These are phyloP conservation scores for Calonectria hawksworthii DNA, from an alignment of 2,329 filamentous ascomycete species.

Conservation along the genomic window DNA sequence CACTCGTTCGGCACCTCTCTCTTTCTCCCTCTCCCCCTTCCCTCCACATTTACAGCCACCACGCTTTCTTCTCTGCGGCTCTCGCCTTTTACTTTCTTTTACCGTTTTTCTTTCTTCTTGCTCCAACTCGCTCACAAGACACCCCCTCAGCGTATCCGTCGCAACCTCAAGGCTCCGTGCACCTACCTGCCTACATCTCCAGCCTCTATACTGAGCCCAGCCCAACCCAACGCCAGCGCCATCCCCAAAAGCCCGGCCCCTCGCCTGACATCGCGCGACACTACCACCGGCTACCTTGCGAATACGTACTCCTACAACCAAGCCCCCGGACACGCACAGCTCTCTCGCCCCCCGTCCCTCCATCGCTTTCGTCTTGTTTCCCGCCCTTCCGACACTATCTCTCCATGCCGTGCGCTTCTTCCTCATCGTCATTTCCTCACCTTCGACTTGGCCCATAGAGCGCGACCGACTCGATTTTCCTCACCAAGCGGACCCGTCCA, in stretches of 20 bases:
- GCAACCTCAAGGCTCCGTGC: conserved; percentile 10
- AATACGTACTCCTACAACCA: conserved; percentile 28
- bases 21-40: conserved; percentile 7
- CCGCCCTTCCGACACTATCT: conserved; percentile 16
- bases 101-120: neutral
- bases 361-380: conserved; percentile 15
- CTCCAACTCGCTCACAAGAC: conserved; percentile 13
- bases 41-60: conserved; percentile 4
- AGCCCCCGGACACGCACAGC: conserved; percentile 23
- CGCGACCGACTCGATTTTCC: conserved; percentile 13
- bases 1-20: conserved; percentile 4
- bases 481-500: conserved; percentile 14
- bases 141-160: conserved; percentile 7
- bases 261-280: conserved; percentile 31
- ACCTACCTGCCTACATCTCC: conserved; percentile 8
- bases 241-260: conserved; percentile 16
- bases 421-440: conserved; percentile 18
- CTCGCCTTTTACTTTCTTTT: conserved; percentile 3
- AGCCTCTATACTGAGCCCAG: conserved; percentile 24
- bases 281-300: conserved; percentile 25
- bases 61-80: conserved; percentile 2
- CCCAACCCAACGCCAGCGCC: conserved; percentile 25
- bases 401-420: conserved; percentile 24
- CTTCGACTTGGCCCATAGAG: conserved; percentile 23
- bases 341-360: conserved; percentile 22